A percentile compares a stretch with the other conserved stretches of the same genome.
phyloP scores from a whole-genome alignment of 306 rosid species.

The Oemleria cerasiformis region DNA sequence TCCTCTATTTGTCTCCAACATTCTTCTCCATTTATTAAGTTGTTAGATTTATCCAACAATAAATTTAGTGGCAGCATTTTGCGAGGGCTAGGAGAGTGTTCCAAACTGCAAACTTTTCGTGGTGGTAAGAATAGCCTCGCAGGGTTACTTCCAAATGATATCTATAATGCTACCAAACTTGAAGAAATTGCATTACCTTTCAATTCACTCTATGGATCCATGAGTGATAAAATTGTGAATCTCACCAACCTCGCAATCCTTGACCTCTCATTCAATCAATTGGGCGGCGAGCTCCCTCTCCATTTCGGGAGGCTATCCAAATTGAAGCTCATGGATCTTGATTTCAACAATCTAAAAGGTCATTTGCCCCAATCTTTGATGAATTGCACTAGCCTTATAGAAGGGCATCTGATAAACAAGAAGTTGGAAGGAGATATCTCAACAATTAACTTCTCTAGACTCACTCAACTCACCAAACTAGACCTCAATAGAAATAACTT shows the following conservation, averaged over 20 bases:
- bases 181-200: background rate
- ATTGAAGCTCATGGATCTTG: background rate
- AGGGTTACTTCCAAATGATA: background rate
- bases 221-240: background rate
- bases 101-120: background rate
- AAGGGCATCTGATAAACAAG: background rate
- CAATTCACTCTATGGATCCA: background rate
- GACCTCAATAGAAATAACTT: background rate
- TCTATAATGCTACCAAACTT: background rate
- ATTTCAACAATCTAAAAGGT: constrained; percentile 10
- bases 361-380: background rate
- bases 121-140: background rate
- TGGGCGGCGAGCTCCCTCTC: too few species aligned
- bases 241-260: too few species aligned
- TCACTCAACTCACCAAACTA: background rate
- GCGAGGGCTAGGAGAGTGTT: background rate
- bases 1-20: constrained; percentile 5
- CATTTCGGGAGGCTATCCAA: background rate
- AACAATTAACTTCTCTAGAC: background rate
- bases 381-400: constrained; percentile 2
- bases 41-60: constrained; percentile 3
- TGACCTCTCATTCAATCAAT: too few species aligned
- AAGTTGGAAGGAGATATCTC: background rate
- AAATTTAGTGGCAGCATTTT: background rate
- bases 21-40: background rate